phyloP scores from a whole-genome alignment of 2,329 filamentous ascomycete genomes.

The Aureobasidium sp. region DNA sequence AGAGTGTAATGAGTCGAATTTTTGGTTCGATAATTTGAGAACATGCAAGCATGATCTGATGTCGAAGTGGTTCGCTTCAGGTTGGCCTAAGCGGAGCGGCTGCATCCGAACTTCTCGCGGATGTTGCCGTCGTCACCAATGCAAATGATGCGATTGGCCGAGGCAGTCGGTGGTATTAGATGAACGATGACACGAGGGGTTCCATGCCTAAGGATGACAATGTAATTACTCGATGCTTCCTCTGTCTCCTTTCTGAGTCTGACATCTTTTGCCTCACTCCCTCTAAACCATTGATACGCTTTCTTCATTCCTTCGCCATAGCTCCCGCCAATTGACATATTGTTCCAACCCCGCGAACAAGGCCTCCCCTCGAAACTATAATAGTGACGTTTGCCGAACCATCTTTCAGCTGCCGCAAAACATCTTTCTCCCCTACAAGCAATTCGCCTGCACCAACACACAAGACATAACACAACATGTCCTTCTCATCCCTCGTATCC shows the following conservation, averaged over 20 bases:
- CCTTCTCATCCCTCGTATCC: slow-evolving; percentile 44
- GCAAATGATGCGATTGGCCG: slow-evolving; percentile 3
- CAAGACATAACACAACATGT: slow-evolving; percentile 29
- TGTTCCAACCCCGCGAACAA: neutral
- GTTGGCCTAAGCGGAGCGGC: neutral
- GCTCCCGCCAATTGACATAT: neutral
- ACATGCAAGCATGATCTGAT: neutral
- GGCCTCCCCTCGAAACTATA: neutral
- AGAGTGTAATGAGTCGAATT: too few relatives aligned
- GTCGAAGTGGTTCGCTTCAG: neutral
- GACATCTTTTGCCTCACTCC: neutral
- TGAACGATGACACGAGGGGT: neutral
- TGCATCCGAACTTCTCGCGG: neutral
- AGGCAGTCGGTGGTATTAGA: neutral
- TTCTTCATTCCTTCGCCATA: neutral
- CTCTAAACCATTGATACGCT: neutral
- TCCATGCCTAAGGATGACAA: neutral
- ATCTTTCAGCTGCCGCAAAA: neutral
- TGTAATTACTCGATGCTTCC: neutral
- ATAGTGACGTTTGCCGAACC: neutral
- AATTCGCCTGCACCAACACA: neutral
- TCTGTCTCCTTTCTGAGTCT: neutral
- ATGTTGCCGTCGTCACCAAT: neutral
- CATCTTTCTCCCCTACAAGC: neutral
- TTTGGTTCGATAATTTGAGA: neutral